Evolutionary conservation across 495 filamentous ascomycete genomes (phyloP), one percentile per base, ranked within the genome.

Genomic region (Chlorociboria aeruginascens): DNA sequence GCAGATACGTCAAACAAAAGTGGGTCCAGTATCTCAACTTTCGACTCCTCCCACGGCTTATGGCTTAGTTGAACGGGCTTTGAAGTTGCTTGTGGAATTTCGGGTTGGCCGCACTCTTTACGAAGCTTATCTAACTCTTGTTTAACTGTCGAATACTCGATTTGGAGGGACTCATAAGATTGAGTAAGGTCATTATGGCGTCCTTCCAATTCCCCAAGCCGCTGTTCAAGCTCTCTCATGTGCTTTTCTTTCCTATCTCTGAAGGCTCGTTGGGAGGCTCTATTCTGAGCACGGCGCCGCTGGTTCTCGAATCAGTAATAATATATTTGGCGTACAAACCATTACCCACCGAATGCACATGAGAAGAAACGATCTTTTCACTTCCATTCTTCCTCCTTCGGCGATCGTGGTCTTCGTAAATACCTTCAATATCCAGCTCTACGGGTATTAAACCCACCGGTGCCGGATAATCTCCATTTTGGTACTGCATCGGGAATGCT

Each of bases 181-280:
- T 42, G 48, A 12, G 74, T 68, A 17, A 78, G 76, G 37, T 70
- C 50, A 12, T n/a, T 54, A 33, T 60, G 53, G 13, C 51, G 49
- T 2, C 53, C 50, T 29, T 60, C 53, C 31, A 84, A 70, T 34
- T 64, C 69, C 49, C 61, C 70, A 50, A 86, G 74, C 63, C 82
- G 82, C 29, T 77, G 64, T 63, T 97, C 90, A n/a, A 97, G 81
- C 45, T 95, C 89, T 60, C 83, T 83, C 46, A 95, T 87, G 50
- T 71, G 66, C 51, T 64, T 66, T 44, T 71, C 69, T 53, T 72
- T 71, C 45, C 69, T 66, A 39, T 72, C 68, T 44, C 69, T 68
- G 56, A 70, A 73, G 36, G 69, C 69, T 41, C 69, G 66, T 69
- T 96, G 92, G 32, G 92, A 92, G 63, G 89, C 89, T 43, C 57